Conservation (phyloP, 352 stramenopile genomes). For the Pythium pyrilobum region DNA sequence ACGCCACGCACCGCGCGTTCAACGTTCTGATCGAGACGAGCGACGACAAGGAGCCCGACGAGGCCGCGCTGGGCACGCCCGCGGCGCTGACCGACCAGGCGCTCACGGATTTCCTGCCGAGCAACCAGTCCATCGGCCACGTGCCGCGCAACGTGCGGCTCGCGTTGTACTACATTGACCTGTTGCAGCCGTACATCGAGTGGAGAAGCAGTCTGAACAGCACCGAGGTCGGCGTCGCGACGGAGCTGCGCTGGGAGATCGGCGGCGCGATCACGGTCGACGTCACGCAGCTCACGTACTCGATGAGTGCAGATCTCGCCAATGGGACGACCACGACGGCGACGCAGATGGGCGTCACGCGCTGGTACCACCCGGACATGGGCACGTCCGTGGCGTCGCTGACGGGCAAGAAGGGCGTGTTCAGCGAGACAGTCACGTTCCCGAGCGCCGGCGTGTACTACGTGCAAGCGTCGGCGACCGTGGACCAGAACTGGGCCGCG, state of each 20-base stretch:
- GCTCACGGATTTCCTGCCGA: conserved; percentile 36
- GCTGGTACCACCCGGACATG: conserved; percentile 60
- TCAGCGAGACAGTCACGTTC: conserved; percentile 37
- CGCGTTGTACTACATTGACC: conserved; percentile 87
- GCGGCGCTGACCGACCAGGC: conserved; percentile 37
- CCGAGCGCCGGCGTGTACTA: conserved; percentile 39
- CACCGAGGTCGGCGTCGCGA: conserved; percentile 2
- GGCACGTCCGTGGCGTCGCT: conserved; percentile 6
- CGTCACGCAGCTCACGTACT: conserved; percentile 46
- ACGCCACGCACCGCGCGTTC: conserved; percentile 86
- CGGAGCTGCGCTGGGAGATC: conserved; percentile 50
- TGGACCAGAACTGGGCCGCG: conserved; percentile 60
- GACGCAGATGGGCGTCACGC: conserved; percentile 39
- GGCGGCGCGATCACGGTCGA: conserved; percentile 53
- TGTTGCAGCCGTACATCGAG: conserved; percentile 91
- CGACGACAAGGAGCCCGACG: conserved; percentile 75
- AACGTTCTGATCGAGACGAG: conserved; percentile 95
- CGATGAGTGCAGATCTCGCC: conserved; percentile 27
- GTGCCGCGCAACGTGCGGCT: conserved; percentile 92
- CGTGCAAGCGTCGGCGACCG: conserved; percentile 45
- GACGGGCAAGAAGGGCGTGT: conserved; percentile 42
- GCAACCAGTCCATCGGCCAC: conserved; percentile 71
- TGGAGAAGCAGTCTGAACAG: conserved; percentile 33
- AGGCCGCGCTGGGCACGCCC: conserved; percentile 61
- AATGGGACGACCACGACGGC: conserved; percentile 25